These are phyloP conservation scores for Barnettozyma hawaiiensis DNA, from an alignment of 1,139 yeast genomes.

Conservation along the genomic window DNA sequence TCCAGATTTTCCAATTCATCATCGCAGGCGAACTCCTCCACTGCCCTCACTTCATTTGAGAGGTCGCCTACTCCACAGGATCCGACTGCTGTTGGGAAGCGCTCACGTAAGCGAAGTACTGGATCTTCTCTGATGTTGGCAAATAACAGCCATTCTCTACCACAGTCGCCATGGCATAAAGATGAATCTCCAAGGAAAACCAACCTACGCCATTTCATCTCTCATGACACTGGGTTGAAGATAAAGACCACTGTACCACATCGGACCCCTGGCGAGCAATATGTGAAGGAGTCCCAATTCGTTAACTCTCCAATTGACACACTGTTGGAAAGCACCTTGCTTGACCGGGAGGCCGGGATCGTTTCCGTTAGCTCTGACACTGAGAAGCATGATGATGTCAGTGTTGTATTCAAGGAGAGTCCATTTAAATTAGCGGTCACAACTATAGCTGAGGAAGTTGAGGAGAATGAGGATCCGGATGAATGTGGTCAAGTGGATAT, in stretches of 20 bases:
- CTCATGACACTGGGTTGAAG: conserved; percentile 25
- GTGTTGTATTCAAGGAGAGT: background rate
- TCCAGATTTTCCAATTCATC: conserved; percentile 3
- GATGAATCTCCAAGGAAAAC: conserved; percentile 8
- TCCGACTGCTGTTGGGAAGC: background rate
- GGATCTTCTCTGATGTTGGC: background rate
- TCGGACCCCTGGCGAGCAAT: conserved; percentile 3
- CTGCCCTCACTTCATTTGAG: background rate
- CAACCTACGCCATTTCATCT: conserved; percentile 24
- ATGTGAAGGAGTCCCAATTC: conserved; percentile 23
- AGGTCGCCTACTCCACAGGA: background rate
- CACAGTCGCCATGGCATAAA: conserved; percentile 1
- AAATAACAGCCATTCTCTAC: conserved; percentile 8
- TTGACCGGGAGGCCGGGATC: background rate
- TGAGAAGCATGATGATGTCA: background rate
- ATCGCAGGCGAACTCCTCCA: conserved; percentile 1
- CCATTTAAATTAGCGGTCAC: background rate
- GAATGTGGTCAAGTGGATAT: background rate
- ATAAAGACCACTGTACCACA: background rate
- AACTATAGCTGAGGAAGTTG: background rate
- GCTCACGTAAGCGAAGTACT: background rate
- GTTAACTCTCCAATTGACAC: conserved; percentile 16
- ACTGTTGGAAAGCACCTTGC: background rate
- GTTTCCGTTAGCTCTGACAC: background rate
- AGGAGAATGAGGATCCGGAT: background rate